Evolutionary conservation across 208 protist genomes (phyloP).

Genomic region (Strigomonas oncopelti): DNA sequence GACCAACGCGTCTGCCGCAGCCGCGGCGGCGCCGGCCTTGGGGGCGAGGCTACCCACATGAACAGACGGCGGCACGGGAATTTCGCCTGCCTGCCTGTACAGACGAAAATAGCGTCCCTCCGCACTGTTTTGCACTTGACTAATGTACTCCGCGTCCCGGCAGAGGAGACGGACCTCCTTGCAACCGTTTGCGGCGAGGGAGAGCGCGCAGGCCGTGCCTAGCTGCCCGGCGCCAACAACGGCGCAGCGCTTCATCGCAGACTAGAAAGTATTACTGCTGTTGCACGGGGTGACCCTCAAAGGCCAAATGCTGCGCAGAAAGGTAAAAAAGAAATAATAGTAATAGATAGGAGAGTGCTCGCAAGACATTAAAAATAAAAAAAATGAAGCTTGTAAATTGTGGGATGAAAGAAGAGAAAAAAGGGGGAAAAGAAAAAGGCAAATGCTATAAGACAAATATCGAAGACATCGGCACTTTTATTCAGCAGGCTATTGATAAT

Average conservation of each 20-base stretch:
- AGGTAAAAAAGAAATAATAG: too few relatives aligned
- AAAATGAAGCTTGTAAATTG: conserved; percentile 10
- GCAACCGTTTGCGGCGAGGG: conserved; percentile 35
- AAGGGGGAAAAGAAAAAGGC: conserved; percentile 14
- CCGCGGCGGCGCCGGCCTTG: too few relatives aligned
- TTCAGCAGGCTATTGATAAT: too few relatives aligned
- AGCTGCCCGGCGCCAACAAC: conserved; percentile 71
- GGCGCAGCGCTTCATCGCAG: conserved; percentile 17
- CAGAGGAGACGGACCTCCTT: not conserved
- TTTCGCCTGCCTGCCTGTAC: not conserved
- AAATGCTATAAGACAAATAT: too few relatives aligned
- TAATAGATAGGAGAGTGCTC: too few relatives aligned
- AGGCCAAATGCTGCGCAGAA: too few relatives aligned
- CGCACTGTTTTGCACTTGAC: not conserved
- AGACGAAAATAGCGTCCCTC: not conserved
- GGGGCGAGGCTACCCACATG: not conserved
- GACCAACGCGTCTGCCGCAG: not conserved
- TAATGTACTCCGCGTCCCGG: not conserved
- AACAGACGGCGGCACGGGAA: not conserved
- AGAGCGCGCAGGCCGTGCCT: conserved; percentile 61
- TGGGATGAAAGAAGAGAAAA: conserved; percentile 12
- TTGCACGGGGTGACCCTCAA: too few relatives aligned
- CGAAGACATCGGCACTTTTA: too few relatives aligned
- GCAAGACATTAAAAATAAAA: conserved; percentile 11
- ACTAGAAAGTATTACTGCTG: not conserved